These are phyloP conservation scores for Rhytidiadelphus loreus DNA, from an alignment of 225 moss, liverwort and hornwort species.

Conservation along the genomic window DNA sequence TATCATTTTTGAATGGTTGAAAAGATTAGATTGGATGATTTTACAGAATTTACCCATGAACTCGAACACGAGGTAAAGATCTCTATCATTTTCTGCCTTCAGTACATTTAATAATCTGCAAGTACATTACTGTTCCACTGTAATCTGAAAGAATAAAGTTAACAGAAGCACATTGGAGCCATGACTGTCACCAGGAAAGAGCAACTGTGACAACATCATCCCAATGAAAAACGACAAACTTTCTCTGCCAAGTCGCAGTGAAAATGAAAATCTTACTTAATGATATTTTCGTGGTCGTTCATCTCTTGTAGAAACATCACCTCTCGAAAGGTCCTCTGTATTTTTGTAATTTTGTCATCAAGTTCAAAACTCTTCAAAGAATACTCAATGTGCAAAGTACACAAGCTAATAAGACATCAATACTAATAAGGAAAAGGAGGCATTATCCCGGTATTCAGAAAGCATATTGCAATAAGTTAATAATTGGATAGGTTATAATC, in stretches of 20 bases:
- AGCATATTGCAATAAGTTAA: neutral
- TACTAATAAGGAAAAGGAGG: neutral
- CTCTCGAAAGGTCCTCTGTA: conserved; percentile 93
- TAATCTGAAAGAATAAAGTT: neutral
- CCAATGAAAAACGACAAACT: neutral
- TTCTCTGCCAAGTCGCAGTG: neutral
- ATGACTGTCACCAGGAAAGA: neutral
- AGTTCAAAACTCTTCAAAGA: neutral
- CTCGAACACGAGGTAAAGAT: conserved; percentile 90
- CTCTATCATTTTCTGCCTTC: conserved; percentile 94
- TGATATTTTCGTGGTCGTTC: conserved; percentile 96
- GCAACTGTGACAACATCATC: neutral
- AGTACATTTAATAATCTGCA: conserved; percentile 80
- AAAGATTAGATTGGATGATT: neutral
- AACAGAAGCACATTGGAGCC: neutral
- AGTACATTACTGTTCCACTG: neutral
- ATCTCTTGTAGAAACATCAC: conserved; percentile 99
- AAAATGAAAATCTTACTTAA: conserved; percentile 48
- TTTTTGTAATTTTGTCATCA: neutral
- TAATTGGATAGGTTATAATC: neutral
- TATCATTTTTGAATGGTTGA: neutral
- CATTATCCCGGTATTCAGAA: neutral
- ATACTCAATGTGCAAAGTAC: neutral
- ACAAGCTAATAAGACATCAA: neutral
- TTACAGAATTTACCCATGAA: conserved; percentile 63